Base-by-base conservation (phyloP, 2,329 filamentous ascomycete species). In the Aureobasidium mangrovei region DNA sequence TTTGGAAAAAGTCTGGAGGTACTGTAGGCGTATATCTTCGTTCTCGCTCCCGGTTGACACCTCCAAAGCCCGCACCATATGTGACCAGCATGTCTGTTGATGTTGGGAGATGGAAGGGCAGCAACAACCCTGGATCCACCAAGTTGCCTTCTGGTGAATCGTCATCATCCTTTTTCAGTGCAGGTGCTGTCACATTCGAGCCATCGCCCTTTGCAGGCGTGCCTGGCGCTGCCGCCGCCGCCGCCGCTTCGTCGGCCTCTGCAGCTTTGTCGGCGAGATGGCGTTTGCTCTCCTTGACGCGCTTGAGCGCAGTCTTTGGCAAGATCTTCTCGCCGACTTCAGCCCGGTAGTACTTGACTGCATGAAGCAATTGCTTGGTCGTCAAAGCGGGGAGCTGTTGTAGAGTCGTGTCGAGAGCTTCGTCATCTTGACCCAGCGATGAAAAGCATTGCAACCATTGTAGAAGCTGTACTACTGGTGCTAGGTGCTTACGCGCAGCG, bases 381-480 rank as follows among this genome's bases (percentile, higher is more conserved):
- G 83, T 90, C 45, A 98, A 75, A 39, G 85, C 79, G 60, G 89
- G 90, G 39, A 98, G 77, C 68, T 97, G 93, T 64, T 95, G 85
- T 26, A 97, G 73, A 0, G 93, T 98, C 12, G 83, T 88, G 31
- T 95, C 83, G 12, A 98, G 78, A 2, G 89, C 88, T 65, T 95
- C 90, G 36, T 93, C 75, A 65, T 97, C 91, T 64, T 97, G 90
- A 4, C 84, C 89, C 3, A 97, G 78, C 0, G 90, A 95, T 1
- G 93, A 97, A 70, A 97, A 97, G 69, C 91, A 96, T 68, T 98
- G 93, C 35, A 98, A 76, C 93, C 93, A 98, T 70, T 98, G 93
- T 4, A 98, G 76, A 2, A 98, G 77, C 69, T 98, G 93, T 54
- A 97, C 91, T 24, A 95, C 81, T 4, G 93, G 93, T 6, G 88